Evolutionary conservation across 2,329 filamentous ascomycete genomes (phyloP), one percentile per base, ranked within the genome.

Genomic region (Aspergillus aculeatus): DNA sequence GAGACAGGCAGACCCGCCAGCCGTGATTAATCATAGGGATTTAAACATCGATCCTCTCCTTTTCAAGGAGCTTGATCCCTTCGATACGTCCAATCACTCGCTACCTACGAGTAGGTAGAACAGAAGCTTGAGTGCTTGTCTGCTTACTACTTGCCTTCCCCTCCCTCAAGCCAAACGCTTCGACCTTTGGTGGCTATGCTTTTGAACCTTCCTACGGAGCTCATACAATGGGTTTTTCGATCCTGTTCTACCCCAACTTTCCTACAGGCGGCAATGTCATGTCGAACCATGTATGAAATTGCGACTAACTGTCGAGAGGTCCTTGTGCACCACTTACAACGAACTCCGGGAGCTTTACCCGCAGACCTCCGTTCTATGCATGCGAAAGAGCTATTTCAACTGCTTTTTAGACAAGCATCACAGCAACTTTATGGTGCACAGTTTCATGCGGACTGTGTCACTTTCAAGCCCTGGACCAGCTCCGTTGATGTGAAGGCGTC

Each of bases 221-320:
- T 80, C 35, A 68, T 80, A 24, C 73, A 76, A 59, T 70, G 74
- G 35, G 64, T 80, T 49, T 64, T 80, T 26, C 63, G 68, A 38
- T 62, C 69, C 47, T 71, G 69, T 53, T 71, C 69, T 4, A 73
- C 74, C 6, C 64, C 73, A 21, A 68, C 69, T 26, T 80, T 75
- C 58, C 59, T 80, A 49, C 75, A 80, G 58, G 63, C 71, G 6
- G 73, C 75, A 16, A 68, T 72, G 19, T 66, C 73, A 44, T 78
- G 75, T 61, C 73, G 65, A n/a, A 63, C 65, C 44, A 65, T 80
- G 12, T 72, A 74, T 62, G 59, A 66, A 7, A 68, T 78, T 49
- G 76, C 76, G 9, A 69, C 67, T 1, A 67, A 58, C 41, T 74
- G 67, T 53, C 73, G 76, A 32, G 69, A 75, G 51, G 67, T 75